Evolutionary conservation across 2,329 filamentous ascomycete species (phyloP), one percentile per base, ranked within the genome.

Genomic region (Alternaria gansuensis): DNA sequence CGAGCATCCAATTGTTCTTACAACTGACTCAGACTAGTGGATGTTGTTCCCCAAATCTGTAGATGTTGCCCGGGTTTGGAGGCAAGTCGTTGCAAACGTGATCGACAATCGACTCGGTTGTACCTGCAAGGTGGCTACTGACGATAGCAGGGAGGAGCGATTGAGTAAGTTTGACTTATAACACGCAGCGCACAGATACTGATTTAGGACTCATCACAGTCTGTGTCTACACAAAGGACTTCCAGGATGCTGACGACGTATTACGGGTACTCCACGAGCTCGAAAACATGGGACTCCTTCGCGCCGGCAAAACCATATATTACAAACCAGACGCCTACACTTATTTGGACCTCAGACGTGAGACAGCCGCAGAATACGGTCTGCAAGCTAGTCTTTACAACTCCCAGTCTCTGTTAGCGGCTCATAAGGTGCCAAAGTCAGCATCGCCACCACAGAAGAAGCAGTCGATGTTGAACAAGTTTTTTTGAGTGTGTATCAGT

Each of bases 211-310:
- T n/a, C 28, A 11, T 7, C 21, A 5, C 24, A 65, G 57, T 66
- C 26, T 93, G 90, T 65, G 81, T 96, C 7, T 96, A 96, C 75
- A 96, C 91, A 5, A 80, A 81, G 40, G 87, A 96, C 74, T 95
- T 93, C 71, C 80, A 80, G 28, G 87, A 96, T 71, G 82, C 79
- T 51, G 79, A 82, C 4, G 91, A 96, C 71, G 84, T 96, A 5
- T 82, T 81, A 28, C 83, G 90, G 41, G 90, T 96, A 4, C 78
- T 94, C 37, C 72, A 81, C 57, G 84, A 81, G 64, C 76, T 96
- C 61, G 83, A 84, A 50, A 81, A 87, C 54, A 79, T 93, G 57
- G 87, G 84, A 7, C 78, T 95, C 36, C 81, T 89, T 14, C 67
- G 71, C 6, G 60, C 64, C 24, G 50, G 80, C 4, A 80, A 78